phyloP scores from a whole-genome alignment of 2,329 filamentous ascomycete species.

The Penicillium griseofulvum region DNA sequence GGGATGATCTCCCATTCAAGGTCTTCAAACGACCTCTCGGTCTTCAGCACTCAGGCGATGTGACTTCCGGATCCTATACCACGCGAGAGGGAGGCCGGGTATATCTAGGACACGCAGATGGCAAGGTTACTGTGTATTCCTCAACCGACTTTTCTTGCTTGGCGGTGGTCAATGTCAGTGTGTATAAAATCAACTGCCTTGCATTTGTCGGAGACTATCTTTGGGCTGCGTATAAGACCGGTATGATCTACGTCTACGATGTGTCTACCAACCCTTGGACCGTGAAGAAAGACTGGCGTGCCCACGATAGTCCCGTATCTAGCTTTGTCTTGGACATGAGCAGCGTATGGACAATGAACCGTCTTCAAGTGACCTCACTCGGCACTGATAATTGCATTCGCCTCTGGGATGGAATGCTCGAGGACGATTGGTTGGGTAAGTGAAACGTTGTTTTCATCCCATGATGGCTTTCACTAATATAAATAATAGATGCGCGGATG shows the following conservation, averaged over 20 bases:
- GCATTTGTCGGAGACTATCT: constrained; percentile 76
- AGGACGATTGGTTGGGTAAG: constrained; percentile 85
- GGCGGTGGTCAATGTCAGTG: constrained; percentile 78
- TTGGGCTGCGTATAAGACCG: constrained; percentile 94
- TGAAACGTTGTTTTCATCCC: constrained; percentile 3
- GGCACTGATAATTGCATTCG: constrained; percentile 82
- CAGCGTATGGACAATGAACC: constrained; percentile 80
- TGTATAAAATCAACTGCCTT: constrained; percentile 92
- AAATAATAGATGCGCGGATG: constrained; percentile 69
- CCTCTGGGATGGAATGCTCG: constrained; percentile 87
- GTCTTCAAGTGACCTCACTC: constrained; percentile 79
- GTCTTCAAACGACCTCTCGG: constrained; percentile 68
- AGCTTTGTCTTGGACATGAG: constrained; percentile 75
- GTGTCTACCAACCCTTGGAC: constrained; percentile 78
- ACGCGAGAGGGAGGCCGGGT: constrained; percentile 73
- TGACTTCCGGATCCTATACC: constrained; percentile 78
- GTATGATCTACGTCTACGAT: constrained; percentile 91
- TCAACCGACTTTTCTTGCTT: constrained; percentile 71
- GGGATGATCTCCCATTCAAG: constrained; percentile 69
- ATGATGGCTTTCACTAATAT: constrained; percentile 15
- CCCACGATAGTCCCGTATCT: constrained; percentile 78
- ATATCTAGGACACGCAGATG: constrained; percentile 88
- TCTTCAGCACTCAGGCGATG: constrained; percentile 74
- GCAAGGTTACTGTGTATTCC: constrained; percentile 92
- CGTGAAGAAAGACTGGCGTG: constrained; percentile 91